phyloP scores from a whole-genome alignment of 2,329 filamentous ascomycete species.

The Ophiocordyceps camponoti-leonardi region DNA sequence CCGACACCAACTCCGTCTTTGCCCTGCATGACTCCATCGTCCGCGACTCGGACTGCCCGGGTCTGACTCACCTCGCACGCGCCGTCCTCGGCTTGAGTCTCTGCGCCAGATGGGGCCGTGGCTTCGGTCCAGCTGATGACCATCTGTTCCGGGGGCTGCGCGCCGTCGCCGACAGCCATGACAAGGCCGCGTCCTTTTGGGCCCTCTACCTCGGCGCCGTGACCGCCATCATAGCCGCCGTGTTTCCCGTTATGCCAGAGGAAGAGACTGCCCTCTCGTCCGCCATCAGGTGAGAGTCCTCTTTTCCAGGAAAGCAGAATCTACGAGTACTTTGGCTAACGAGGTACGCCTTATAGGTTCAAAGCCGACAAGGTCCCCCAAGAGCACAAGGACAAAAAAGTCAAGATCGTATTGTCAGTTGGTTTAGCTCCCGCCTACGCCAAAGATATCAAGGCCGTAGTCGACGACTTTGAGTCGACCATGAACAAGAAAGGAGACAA shows the following conservation, averaged over 20 bases:
- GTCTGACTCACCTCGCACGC: constrained; percentile 54
- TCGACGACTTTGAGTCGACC: constrained; percentile 15
- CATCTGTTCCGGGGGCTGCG: constrained; percentile 24
- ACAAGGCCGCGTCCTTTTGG: constrained; percentile 29
- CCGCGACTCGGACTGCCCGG: constrained; percentile 51
- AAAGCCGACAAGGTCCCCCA: not conserved
- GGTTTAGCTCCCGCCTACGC: constrained; percentile 12
- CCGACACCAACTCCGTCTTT: constrained; percentile 41
- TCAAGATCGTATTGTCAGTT: constrained; percentile 19
- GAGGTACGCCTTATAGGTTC: constrained; percentile 1
- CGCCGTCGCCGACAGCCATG: constrained; percentile 19
- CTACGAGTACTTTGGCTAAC: not conserved
- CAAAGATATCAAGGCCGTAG: constrained; percentile 14
- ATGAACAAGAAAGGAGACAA: constrained; percentile 15
- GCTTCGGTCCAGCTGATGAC: constrained; percentile 30
- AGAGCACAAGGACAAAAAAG: constrained; percentile 15
- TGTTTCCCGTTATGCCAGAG: constrained; percentile 24
- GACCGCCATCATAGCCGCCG: constrained; percentile 22
- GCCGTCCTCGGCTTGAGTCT: constrained; percentile 55
- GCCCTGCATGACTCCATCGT: constrained; percentile 58
- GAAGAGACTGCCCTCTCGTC: constrained; percentile 15
- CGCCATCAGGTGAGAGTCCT: constrained; percentile 19
- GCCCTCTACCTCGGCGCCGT: constrained; percentile 33
- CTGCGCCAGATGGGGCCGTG: constrained; percentile 58
- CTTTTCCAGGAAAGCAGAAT: not conserved